Evolutionary conservation across 2,329 filamentous ascomycete genomes (phyloP).

Genomic region (Botryotinia calthae): DNA sequence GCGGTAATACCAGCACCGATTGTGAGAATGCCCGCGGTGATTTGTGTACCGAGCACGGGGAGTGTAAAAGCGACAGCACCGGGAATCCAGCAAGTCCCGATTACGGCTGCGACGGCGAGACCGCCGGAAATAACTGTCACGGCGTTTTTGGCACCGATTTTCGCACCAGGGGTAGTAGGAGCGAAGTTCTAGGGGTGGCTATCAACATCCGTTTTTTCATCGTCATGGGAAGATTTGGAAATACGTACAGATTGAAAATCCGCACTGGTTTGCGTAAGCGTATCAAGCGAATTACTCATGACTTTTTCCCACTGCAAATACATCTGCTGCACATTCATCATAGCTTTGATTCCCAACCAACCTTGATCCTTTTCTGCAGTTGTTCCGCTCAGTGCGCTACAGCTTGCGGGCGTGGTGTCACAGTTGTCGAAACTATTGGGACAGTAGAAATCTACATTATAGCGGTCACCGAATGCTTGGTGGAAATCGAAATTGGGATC

Average conservation of each 20-base stretch:
- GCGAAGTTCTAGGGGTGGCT: background rate
- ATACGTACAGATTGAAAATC: background rate
- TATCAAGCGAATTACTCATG: background rate
- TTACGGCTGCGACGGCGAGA: background rate
- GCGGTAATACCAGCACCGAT: background rate
- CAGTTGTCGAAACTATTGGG: background rate
- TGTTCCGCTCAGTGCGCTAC: background rate
- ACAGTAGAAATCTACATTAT: background rate
- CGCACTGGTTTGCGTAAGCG: background rate
- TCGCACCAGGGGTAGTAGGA: background rate
- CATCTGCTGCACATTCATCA: slow-evolving; percentile 7
- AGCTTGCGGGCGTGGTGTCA: background rate
- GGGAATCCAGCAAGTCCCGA: background rate
- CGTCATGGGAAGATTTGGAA: fast-evolving
- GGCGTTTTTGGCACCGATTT: background rate
- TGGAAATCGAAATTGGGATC: background rate
- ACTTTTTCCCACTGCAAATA: slow-evolving; percentile 5
- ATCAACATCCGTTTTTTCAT: background rate
- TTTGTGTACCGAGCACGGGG: background rate
- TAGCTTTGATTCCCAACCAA: background rate
- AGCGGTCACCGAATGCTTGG: background rate
- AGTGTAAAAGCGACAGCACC: background rate
- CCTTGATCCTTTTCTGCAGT: background rate
- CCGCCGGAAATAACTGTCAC: background rate
- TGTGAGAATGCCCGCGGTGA: background rate